Evolutionary conservation across 352 stramenopile genomes (phyloP), one percentile per base, ranked within the genome.

Genomic region (Phytophthora nicotianae): DNA sequence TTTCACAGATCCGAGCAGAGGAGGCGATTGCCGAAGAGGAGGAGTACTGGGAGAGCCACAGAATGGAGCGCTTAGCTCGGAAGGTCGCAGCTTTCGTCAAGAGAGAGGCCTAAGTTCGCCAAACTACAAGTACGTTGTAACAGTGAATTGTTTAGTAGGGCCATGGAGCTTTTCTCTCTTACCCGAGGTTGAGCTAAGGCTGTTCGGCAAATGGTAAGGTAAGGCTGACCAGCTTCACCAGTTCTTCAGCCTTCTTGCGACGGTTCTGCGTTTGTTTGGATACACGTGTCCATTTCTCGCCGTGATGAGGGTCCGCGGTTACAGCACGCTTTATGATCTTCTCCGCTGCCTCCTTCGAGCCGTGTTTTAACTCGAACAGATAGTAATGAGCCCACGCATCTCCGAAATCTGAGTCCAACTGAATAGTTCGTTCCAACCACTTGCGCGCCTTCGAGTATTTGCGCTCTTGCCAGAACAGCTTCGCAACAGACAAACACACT

Each of bases 361-460:
- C 96, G 56, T 96, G 81, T 58, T 98, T 86, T 17, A 96, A 67
- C 74, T 99, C 97, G 74, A 99, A 99, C 11, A 95, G 81, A 74
- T 99, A 99, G 72, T 98, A 99, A 45, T 96, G 88, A 4, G 93
- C 96, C 97, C 97, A 99, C 11, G 91, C 93, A 75, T 99, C 98
- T 14, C 97, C 98, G 41, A 98, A 88, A 72, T 99, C 96, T 5
- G 87, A 73, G 67, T 99, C 90, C 19, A 99, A 73, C 47, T 98
- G 82, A 21, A 99, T 88, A 0, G 97, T 98, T 33, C 97, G 85
- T 61, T 99, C 93, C 58, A 99, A 96, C 97, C 97, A 99, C 72
- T 99, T 99, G 46, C 97, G 88, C 49, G 94, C 96, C 62, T 98
- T 98, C 6, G 97, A 90, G 47, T 91, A 88, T 64, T 98, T 99